A percentile compares a stretch with the other conserved stretches of the same genome.
Conservation (phyloP, 306 rosid genomes). For the Calophaca sinica region DNA sequence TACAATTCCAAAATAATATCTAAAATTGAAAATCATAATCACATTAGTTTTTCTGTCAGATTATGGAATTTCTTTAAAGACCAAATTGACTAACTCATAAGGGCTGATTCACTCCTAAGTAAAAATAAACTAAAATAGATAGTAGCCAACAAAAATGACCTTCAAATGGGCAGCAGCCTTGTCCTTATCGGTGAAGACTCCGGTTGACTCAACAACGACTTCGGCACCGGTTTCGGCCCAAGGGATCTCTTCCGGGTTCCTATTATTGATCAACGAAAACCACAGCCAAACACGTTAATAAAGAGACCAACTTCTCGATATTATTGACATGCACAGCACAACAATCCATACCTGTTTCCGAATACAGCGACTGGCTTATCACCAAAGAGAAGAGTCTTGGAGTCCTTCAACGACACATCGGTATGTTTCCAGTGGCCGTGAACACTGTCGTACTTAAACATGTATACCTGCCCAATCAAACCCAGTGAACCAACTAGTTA, state of each 20-base stretch:
- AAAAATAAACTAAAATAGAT: too few relatives aligned
- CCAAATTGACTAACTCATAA: too few relatives aligned
- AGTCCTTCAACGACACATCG: constrained; percentile 59
- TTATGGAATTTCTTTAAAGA: too few relatives aligned
- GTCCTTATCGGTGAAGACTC: constrained; percentile 62
- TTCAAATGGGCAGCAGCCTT: constrained; percentile 71
- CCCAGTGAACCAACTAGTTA: not conserved
- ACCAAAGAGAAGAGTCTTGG: constrained; percentile 67
- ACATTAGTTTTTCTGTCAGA: too few relatives aligned
- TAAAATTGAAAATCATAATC: too few relatives aligned
- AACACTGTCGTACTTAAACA: constrained; percentile 76
- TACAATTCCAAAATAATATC: too few relatives aligned
- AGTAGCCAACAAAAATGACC: constrained; percentile 39
- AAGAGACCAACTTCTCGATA: not conserved
- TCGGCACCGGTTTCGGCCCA: constrained; percentile 68
- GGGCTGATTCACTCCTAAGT: too few relatives aligned
- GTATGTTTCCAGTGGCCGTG: constrained; percentile 76
- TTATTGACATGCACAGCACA: not conserved
- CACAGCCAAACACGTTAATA: not conserved
- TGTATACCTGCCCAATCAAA: constrained; percentile 55
- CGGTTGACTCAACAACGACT: constrained; percentile 63
- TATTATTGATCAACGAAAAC: constrained; percentile 22
- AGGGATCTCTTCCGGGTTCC: constrained; percentile 73
- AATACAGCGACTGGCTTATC: constrained; percentile 57
- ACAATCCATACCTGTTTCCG: constrained; percentile 54